Evolutionary conservation across 1,284 basidiomycete genomes (phyloP).

Genomic region (Ganoderma multipileum): DNA sequence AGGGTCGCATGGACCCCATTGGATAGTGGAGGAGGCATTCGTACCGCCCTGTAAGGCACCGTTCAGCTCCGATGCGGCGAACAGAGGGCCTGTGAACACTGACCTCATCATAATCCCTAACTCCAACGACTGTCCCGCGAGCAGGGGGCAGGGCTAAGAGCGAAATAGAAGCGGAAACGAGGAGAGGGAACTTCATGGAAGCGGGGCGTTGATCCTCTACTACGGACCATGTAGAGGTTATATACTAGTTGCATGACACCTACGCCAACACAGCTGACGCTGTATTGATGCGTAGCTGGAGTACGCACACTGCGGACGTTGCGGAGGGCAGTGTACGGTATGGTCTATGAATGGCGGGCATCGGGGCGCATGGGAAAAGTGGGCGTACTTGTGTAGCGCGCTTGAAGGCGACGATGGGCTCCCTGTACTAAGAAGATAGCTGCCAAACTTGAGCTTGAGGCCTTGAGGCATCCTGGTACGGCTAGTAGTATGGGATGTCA

Average conservation of each 20-base stretch:
- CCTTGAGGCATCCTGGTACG: too few relatives aligned
- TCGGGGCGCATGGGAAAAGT: not conserved
- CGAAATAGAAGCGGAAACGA: not conserved
- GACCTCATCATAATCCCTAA: not conserved
- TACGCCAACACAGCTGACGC: not conserved
- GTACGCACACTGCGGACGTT: not conserved
- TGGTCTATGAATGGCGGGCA: not conserved
- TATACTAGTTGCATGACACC: not conserved
- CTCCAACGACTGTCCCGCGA: not conserved
- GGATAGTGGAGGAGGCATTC: not conserved
- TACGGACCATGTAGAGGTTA: not conserved
- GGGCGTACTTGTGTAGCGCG: not conserved
- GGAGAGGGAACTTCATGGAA: not conserved
- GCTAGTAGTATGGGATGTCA: too few relatives aligned
- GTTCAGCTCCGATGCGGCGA: not conserved
- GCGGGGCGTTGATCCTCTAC: not conserved
- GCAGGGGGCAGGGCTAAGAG: not conserved
- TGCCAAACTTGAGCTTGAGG: too few relatives aligned
- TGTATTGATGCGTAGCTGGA: not conserved
- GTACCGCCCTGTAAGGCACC: not conserved
- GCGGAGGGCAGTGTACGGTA: not conserved
- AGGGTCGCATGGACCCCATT: slow-evolving; percentile 22
- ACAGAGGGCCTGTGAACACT: not conserved
- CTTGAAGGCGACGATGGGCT: not conserved
- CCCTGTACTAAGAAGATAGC: not conserved